These are phyloP conservation scores for Hygrophoropsis aurantiaca DNA, from an alignment of 768 basidiomycete species.

Conservation along the genomic window DNA sequence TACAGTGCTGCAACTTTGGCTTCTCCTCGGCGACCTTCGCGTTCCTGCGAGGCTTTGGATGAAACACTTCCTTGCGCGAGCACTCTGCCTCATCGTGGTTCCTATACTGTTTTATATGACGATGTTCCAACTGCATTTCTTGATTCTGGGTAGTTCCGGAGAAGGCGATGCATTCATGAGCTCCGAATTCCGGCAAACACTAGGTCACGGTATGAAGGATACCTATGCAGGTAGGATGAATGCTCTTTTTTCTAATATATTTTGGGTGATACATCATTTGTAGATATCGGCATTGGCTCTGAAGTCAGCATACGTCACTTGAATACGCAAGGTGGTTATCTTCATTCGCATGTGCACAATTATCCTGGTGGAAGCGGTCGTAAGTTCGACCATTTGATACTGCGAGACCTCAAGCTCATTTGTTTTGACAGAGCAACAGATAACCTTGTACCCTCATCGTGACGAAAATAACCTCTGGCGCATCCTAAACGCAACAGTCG, in stretches of 20 bases:
- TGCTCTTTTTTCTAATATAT: background rate
- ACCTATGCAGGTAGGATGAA: slow-evolving; percentile 75
- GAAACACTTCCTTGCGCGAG: slow-evolving; percentile 85
- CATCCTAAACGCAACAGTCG: slow-evolving; percentile 71
- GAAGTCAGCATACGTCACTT: slow-evolving; percentile 81
- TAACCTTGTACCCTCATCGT: slow-evolving; percentile 98
- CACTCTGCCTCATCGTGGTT: slow-evolving; percentile 83
- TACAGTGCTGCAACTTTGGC: slow-evolving; percentile 87
- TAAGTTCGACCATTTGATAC: slow-evolving; percentile 36
- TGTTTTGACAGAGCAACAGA: slow-evolving; percentile 79
- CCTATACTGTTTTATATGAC: slow-evolving; percentile 90
- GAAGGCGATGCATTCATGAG: slow-evolving; percentile 99
- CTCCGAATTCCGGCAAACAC: slow-evolving; percentile 96
- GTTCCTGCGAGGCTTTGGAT: slow-evolving; percentile 75
- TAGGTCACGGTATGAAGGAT: slow-evolving; percentile 86
- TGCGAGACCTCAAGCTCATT: background rate
- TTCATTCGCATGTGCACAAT: slow-evolving; percentile 90
- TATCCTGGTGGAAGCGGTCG: slow-evolving; percentile 92
- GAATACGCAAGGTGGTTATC: slow-evolving; percentile 98
- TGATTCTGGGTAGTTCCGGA: slow-evolving; percentile 84
- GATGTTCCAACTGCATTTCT: slow-evolving; percentile 96
- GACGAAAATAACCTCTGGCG: slow-evolving; percentile 95
- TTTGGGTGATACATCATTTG: background rate
- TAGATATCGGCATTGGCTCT: slow-evolving; percentile 87
- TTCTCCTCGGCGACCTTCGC: slow-evolving; percentile 81